Base-by-base conservation (phyloP, 805 yeast genomes). In the Candida lessepsii region DNA sequence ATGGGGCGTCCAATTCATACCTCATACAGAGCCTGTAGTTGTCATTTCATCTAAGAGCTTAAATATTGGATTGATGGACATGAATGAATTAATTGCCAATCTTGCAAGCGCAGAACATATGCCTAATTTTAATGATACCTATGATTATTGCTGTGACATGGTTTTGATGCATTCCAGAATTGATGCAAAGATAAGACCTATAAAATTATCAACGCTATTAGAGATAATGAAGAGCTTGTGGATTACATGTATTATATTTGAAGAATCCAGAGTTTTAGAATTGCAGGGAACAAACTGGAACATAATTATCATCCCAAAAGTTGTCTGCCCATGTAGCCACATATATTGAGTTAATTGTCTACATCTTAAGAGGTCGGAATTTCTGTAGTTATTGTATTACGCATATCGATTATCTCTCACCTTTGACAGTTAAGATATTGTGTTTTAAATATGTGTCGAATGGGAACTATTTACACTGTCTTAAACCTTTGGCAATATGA, bases 131-230 rank as follows among this genome's bases (percentile, higher is more conserved):
- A 27, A 27, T 27, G 29, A 27, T 27, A 27, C 17, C 29, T 27
- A 27, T 27, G 29, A 27, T 27, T 27, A 27, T 11, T 27, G 29
- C 29, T 27, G 14, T 13, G 29, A 27, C 14, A 27, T 27, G 29
- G 17, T 27, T 27, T 27, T 27, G 29, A 27, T 27, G 29, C 29
- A 27, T 13, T 27, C 29, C 17, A 27, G 17, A 27, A 27, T 27
- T n/a, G 29, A 27, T 27, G 29, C 29, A 14, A 27, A 27, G 29
- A 27, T 14, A 27, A 27, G 29, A 27, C 29, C 29, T 27, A 27
- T 27, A 27, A 27, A 13, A 27, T 27, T 14, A 27, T 27, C 29
- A 27, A 27, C 17, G 29, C 29, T 14, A 27, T 27, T 13, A 14
- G 29, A 14, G 29, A 27, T 14, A 27, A 27, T 27, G 29, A 14